These are phyloP conservation scores for Aspergillus calidoustus DNA, from an alignment of 2,329 filamentous ascomycete species.

Conservation along the genomic window DNA sequence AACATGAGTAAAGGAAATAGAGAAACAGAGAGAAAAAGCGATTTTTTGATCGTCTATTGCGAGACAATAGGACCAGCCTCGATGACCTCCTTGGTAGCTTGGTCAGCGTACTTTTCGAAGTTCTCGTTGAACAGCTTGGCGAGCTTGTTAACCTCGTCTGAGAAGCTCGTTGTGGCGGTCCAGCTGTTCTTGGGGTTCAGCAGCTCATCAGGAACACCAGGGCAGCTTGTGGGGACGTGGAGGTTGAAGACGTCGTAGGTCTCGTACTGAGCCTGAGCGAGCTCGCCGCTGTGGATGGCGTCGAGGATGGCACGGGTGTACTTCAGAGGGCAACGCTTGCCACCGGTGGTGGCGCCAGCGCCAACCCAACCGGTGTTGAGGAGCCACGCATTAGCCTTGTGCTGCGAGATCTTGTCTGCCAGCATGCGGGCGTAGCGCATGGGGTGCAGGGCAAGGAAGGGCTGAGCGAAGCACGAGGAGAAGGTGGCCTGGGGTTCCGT, in stretches of 20 bases:
- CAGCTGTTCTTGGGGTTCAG: slow-evolving; percentile 94
- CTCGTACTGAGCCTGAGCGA: slow-evolving; percentile 92
- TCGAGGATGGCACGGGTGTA: slow-evolving; percentile 99
- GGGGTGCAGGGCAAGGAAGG: slow-evolving; percentile 97
- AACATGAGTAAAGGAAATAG: slow-evolving; percentile 18
- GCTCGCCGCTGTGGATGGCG: slow-evolving; percentile 95
- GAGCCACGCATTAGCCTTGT: slow-evolving; percentile 97
- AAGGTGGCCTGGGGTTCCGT: slow-evolving; percentile 98
- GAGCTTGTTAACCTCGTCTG: slow-evolving; percentile 86
- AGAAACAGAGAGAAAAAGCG: slow-evolving; percentile 18
- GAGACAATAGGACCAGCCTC: slow-evolving; percentile 50
- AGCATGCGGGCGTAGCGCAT: slow-evolving; percentile 99
- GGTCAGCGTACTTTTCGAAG: slow-evolving; percentile 91
- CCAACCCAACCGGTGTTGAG: slow-evolving; percentile 98
- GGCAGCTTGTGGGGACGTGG: slow-evolving; percentile 88
- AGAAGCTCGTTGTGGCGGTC: slow-evolving; percentile 83
- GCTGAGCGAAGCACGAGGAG: slow-evolving; percentile 98
- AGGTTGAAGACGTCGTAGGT: slow-evolving; percentile 97
- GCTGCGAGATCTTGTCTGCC: slow-evolving; percentile 93
- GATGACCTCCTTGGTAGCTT: slow-evolving; percentile 80
- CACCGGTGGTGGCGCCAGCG: slow-evolving; percentile 85
- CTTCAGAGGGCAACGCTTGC: slow-evolving; percentile 96
- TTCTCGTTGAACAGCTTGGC: slow-evolving; percentile 91
- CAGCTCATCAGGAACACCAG: slow-evolving; percentile 85
- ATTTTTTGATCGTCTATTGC: slow-evolving; percentile 17